phyloP scores from a whole-genome alignment of 2,329 filamentous ascomycete genomes.

The Didymella segeticola region DNA sequence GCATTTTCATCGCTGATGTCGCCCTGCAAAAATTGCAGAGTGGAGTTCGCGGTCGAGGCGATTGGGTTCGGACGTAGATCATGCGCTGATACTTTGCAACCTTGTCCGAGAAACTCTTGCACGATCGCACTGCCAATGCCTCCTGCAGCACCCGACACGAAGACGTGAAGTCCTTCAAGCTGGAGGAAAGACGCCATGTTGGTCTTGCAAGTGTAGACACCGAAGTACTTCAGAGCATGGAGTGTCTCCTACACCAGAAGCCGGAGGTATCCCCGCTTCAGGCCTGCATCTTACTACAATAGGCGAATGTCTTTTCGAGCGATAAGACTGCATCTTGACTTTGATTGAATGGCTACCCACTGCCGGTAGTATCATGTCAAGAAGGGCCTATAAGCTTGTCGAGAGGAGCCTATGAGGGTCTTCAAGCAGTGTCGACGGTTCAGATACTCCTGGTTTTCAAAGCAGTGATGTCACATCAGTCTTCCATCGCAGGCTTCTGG shows the following conservation, averaged over 20 bases:
- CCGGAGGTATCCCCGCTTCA: not conserved
- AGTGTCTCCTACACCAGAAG: not conserved
- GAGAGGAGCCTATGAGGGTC: too few species aligned
- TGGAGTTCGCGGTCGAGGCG: constrained; percentile 37
- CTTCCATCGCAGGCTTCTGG: not conserved
- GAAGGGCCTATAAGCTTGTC: too few species aligned
- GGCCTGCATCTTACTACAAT: not conserved
- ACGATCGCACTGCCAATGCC: constrained; percentile 60
- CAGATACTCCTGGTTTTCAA: too few species aligned
- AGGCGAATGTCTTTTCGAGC: not conserved
- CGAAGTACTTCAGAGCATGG: not conserved
- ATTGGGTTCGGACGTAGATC: constrained; percentile 52
- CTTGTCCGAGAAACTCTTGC: constrained; percentile 60
- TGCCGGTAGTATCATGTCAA: too few species aligned
- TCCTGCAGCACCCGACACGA: constrained; percentile 61
- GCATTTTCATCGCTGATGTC: constrained; percentile 58
- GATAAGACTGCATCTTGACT: constrained; percentile 4
- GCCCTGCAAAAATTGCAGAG: constrained; percentile 54
- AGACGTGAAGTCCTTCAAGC: constrained; percentile 59
- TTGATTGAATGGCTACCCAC: too few species aligned
- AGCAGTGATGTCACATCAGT: not conserved
- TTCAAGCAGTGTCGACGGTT: too few species aligned
- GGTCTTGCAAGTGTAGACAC: not conserved
- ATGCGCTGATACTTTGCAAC: constrained; percentile 62
- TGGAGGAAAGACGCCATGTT: constrained; percentile 53